Percentiles rank a stretch among this genome's conserved stretches.
Evolutionary conservation across 1,284 basidiomycete species (phyloP).

Genomic region (Trametes pubescens): DNA sequence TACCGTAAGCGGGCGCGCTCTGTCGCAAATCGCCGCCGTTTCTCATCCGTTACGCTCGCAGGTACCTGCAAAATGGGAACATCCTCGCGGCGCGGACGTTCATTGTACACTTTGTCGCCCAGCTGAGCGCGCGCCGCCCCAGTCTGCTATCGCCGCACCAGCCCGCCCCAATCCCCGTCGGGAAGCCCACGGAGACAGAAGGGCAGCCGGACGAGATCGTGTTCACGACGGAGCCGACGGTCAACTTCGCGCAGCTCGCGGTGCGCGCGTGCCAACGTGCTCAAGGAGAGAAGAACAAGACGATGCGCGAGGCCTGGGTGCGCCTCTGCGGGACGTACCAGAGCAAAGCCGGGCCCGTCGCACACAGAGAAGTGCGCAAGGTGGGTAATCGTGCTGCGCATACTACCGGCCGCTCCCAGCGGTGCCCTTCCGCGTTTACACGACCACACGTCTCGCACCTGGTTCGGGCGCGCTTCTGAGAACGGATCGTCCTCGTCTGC

Average conservation of each 20-base stretch:
- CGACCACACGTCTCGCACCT: slow-evolving; percentile 18
- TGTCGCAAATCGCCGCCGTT: slow-evolving; percentile 7
- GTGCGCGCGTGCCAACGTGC: slow-evolving; percentile 86
- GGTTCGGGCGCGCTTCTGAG: slow-evolving; percentile 23
- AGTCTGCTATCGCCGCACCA: slow-evolving; percentile 50
- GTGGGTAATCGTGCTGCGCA: slow-evolving; percentile 52
- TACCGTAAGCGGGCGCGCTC: slow-evolving; percentile 69
- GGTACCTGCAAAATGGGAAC: slow-evolving; percentile 88
- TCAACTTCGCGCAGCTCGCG: slow-evolving; percentile 91
- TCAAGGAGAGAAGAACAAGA: slow-evolving; percentile 76
- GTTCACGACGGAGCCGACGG: slow-evolving; percentile 73
- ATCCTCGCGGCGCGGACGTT: slow-evolving; percentile 88
- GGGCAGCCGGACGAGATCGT: slow-evolving; percentile 67
- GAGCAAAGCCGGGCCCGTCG: slow-evolving; percentile 67
- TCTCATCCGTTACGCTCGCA: slow-evolving; percentile 40
- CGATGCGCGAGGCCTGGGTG: slow-evolving; percentile 82
- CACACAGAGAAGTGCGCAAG: slow-evolving; percentile 75
- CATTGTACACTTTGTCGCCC: slow-evolving; percentile 77
- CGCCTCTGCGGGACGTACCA: slow-evolving; percentile 85
- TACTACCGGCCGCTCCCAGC: slow-evolving; percentile 15
- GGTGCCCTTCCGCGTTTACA: slow-evolving; percentile 26
- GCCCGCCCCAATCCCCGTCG: slow-evolving; percentile 52
- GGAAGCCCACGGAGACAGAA: slow-evolving; percentile 42
- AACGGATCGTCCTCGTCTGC: slow-evolving; percentile 24
- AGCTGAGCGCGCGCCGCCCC: slow-evolving; percentile 55